phyloP scores from a whole-genome alignment of 345 rosid genomes.

The Gynandropsis gynandra region DNA sequence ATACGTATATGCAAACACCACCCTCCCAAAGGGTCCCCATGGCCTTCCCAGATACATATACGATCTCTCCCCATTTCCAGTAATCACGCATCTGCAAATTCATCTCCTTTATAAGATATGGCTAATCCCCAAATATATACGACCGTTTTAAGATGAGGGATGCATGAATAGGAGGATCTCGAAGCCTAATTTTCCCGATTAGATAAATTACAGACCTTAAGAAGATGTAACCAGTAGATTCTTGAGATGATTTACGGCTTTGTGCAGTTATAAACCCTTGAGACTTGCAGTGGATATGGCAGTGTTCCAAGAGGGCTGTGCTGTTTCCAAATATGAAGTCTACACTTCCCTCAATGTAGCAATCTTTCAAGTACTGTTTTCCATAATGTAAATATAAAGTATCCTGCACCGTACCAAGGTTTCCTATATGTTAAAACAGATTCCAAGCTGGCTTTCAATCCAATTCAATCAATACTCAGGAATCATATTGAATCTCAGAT shows the following conservation, averaged over 20 bases:
- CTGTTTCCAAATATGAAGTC: constrained; percentile 97
- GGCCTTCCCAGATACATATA: constrained; percentile 79
- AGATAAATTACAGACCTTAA: constrained; percentile 44
- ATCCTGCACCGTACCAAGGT: constrained; percentile 40
- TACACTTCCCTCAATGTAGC: constrained; percentile 86
- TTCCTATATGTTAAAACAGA: background rate
- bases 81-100: constrained; percentile 68
- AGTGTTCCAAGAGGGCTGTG: constrained; percentile 87
- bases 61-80: constrained; percentile 67
- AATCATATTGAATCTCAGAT: too few relatives aligned
- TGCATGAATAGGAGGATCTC: background rate
- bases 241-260: constrained; percentile 92
- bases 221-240: constrained; percentile 85
- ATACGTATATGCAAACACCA: constrained; percentile 67
- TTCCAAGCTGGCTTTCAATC: too few relatives aligned
- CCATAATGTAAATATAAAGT: constrained; percentile 91
- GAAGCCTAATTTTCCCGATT: background rate
- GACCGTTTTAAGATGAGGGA: background rate
- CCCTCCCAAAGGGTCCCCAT: constrained; percentile 97
- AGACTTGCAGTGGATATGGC: constrained; percentile 93
- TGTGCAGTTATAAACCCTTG: constrained; percentile 87
- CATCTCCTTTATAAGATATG: background rate
- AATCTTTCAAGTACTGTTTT: constrained; percentile 79
- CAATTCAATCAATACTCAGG: background rate
- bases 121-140: background rate